Percentiles rank a stretch among this genome's conserved stretches.
These are phyloP conservation scores for Cutaneotrichosporon sp. DNA, from an alignment of 1,284 basidiomycete species.

Conservation along the genomic window DNA sequence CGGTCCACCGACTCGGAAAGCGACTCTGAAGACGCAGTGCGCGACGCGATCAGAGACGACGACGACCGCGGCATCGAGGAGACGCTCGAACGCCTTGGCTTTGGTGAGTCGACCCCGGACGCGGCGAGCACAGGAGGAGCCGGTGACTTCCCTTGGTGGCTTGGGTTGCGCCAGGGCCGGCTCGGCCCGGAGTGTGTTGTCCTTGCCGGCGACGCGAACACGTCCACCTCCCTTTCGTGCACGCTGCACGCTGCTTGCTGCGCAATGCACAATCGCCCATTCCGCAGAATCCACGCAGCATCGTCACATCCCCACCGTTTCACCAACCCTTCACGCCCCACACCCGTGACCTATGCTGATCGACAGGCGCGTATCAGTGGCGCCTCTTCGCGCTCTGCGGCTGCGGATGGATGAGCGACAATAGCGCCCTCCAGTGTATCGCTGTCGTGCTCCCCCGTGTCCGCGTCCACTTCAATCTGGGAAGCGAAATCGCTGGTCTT, in stretches of 20 bases:
- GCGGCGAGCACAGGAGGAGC: too few species aligned
- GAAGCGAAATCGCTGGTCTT: slow-evolving; percentile 43
- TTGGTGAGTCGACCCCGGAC: slow-evolving; percentile 63
- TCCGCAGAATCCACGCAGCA: background rate
- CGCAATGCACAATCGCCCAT: too few species aligned
- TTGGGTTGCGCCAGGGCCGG: background rate
- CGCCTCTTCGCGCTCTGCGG: slow-evolving; percentile 63
- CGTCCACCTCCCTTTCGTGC: background rate
- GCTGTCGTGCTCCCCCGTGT: slow-evolving; percentile 92
- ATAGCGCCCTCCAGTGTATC: slow-evolving; percentile 49
- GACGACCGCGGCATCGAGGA: slow-evolving; percentile 71
- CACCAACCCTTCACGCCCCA: background rate
- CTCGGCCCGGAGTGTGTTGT: background rate
- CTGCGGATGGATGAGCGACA: slow-evolving; percentile 67
- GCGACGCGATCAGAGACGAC: slow-evolving; percentile 5
- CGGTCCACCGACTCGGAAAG: background rate
- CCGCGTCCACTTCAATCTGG: slow-evolving; percentile 73
- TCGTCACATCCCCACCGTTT: background rate
- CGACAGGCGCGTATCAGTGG: slow-evolving; percentile 37
- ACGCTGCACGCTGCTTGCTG: background rate
- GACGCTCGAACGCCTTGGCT: slow-evolving; percentile 85
- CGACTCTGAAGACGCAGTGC: slow-evolving; percentile 12
- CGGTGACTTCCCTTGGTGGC: background rate
- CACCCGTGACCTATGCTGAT: background rate
- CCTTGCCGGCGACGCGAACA: background rate